Conservation (phyloP, 805 yeast species). For the Isabelozyma pseudorhagii region DNA sequence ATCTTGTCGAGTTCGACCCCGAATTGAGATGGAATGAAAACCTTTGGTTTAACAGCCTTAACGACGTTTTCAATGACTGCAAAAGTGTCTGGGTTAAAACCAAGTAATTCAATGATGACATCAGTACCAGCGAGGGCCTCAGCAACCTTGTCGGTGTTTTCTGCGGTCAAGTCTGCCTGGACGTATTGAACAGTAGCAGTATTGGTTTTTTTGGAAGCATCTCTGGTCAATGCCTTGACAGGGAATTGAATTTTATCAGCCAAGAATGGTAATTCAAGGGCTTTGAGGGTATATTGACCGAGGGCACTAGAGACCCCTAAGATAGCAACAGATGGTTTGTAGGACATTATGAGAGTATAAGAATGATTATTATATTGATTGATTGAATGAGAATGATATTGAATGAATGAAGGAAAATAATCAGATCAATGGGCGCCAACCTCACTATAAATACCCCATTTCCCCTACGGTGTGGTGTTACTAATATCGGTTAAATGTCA, state of each 20-base stretch:
- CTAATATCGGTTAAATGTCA: too few relatives aligned
- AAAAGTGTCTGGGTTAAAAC: conserved; percentile 26
- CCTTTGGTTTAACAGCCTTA: conserved; percentile 40
- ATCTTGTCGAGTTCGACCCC: conserved; percentile 44
- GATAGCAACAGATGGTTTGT: conserved; percentile 41
- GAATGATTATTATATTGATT: too few relatives aligned
- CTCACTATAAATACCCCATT: too few relatives aligned
- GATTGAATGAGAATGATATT: not conserved
- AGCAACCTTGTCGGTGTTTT: conserved; percentile 20
- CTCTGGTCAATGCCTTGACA: conserved; percentile 49
- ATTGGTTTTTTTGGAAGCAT: conserved; percentile 24
- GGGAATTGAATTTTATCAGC: conserved; percentile 43
- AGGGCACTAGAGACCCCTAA: conserved; percentile 52
- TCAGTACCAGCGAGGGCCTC: conserved; percentile 46
- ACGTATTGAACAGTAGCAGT: conserved; percentile 40
- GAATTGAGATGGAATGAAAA: conserved; percentile 60
- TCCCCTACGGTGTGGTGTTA: too few relatives aligned
- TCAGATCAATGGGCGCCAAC: too few relatives aligned
- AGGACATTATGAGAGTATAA: not conserved
- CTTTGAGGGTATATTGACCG: conserved; percentile 46
- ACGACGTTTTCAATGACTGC: conserved; percentile 37
- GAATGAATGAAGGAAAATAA: too few relatives aligned
- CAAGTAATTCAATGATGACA: conserved; percentile 46
- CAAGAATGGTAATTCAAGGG: conserved; percentile 43
- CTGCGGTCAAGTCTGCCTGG: conserved; percentile 25